Percentiles rank a stretch among this genome's conserved stretches.
phyloP scores from a whole-genome alignment of 208 protist species.

The Blechomonas ayalai region DNA sequence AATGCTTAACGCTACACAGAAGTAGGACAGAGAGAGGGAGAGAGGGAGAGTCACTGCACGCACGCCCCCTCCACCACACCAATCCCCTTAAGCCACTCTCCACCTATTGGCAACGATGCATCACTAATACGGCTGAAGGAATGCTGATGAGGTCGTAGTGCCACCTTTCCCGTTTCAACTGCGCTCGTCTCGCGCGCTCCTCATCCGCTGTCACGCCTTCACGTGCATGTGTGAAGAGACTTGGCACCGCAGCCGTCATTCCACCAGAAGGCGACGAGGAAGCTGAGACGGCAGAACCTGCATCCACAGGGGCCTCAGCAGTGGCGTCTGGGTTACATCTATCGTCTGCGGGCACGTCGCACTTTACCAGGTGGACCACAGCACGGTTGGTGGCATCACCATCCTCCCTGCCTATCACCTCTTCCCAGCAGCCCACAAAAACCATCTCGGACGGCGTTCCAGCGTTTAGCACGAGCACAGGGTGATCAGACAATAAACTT shows the following conservation, averaged over 20 bases:
- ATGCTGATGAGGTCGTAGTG: conserved; percentile 40
- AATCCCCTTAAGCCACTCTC: neutral
- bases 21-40: neutral
- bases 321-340: neutral
- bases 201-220: conserved; percentile 66
- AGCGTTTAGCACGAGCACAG: conserved; percentile 32
- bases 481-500: conserved; percentile 41
- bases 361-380: conserved; percentile 32
- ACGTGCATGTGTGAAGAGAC: conserved; percentile 45
- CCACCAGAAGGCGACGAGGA: neutral
- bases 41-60: neutral
- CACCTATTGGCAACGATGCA: conserved; percentile 15
- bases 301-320: neutral
- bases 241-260: conserved; percentile 20
- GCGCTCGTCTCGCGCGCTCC: conserved; percentile 14
- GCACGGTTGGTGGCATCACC: conserved; percentile 13
- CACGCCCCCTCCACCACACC: neutral
- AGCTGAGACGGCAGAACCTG: neutral
- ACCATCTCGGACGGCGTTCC: conserved; percentile 26
- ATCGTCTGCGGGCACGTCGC: neutral
- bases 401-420: conserved; percentile 5
- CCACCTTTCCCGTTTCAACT: conserved; percentile 21
- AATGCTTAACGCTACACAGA: neutral
- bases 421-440: conserved; percentile 58
- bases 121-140: conserved; percentile 19